Evolutionary conservation across 192 early-diverging fungal genomes (phyloP).

Genomic region (Coemansia sp.): DNA sequence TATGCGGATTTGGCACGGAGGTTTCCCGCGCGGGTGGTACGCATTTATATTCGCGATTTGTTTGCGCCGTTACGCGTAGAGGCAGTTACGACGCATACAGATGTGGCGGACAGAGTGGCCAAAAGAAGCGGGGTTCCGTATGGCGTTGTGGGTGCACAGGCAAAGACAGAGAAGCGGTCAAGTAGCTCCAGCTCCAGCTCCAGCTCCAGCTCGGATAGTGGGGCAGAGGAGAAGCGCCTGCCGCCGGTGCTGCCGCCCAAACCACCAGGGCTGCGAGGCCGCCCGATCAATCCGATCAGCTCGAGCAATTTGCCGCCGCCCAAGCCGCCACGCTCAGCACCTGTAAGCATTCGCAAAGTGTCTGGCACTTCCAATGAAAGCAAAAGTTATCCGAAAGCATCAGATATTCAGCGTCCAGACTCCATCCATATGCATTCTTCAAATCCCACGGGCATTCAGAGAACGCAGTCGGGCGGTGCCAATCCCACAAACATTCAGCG

Average conservation of each 20-base stretch:
- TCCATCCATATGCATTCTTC: not conserved
- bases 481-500: not conserved
- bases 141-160: constrained; percentile 19
- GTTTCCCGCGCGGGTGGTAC: constrained; percentile 69
- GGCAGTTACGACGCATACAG: constrained; percentile 36
- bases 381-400: too few relatives aligned
- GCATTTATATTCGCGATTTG: constrained; percentile 81
- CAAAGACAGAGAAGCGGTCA: not conserved
- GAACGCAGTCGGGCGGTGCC: not conserved
- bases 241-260: constrained; percentile 43
- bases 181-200: not conserved
- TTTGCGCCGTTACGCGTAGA: constrained; percentile 45
- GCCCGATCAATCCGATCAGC: not conserved
- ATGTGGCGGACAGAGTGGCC: constrained; percentile 20
- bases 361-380: too few relatives aligned
- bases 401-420: not conserved
- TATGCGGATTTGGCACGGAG: constrained; percentile 67
- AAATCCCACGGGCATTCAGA: not conserved
- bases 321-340: constrained; percentile 18
- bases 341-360: not conserved
- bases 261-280: constrained; percentile 19
- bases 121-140: constrained; percentile 27
- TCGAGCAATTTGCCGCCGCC: constrained; percentile 8
- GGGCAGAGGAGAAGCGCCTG: not conserved
- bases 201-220: not conserved